Evolutionary conservation across 2,329 filamentous ascomycete species (phyloP).

Genomic region (Epichloe coenophiala): DNA sequence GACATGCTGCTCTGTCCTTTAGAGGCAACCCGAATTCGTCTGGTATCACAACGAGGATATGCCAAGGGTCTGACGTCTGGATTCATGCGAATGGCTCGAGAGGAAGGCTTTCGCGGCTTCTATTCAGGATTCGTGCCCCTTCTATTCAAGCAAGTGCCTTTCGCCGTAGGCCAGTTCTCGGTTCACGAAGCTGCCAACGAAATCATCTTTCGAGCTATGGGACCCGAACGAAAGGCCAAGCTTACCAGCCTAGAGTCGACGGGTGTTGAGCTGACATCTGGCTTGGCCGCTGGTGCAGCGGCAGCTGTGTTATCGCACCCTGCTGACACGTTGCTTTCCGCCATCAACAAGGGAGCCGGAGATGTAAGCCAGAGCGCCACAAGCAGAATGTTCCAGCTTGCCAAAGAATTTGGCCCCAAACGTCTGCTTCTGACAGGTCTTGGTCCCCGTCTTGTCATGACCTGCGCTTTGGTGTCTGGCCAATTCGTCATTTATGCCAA

Average conservation of each 20-base stretch:
- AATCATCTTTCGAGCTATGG: constrained; percentile 54
- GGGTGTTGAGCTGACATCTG: constrained; percentile 71
- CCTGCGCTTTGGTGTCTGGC: constrained; percentile 35
- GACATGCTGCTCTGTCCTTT: constrained; percentile 81
- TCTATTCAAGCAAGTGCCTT: constrained; percentile 80
- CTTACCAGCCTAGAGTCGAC: constrained; percentile 62
- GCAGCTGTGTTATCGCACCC: constrained; percentile 83
- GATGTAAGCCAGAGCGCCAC: constrained; percentile 33
- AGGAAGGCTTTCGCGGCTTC: constrained; percentile 68
- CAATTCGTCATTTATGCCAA: constrained; percentile 44
- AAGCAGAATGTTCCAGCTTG: constrained; percentile 38
- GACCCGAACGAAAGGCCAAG: constrained; percentile 50
- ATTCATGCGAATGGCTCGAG: constrained; percentile 61
- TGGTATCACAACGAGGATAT: constrained; percentile 71
- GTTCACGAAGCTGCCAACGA: constrained; percentile 84
- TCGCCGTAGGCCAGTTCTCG: constrained; percentile 90
- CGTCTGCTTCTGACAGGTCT: constrained; percentile 32
- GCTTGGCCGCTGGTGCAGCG: constrained; percentile 77
- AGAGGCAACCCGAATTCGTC: constrained; percentile 66
- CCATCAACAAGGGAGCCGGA: constrained; percentile 42
- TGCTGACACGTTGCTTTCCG: constrained; percentile 52
- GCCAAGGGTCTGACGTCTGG: constrained; percentile 58
- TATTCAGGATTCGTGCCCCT: constrained; percentile 85
- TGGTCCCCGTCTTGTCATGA: constrained; percentile 39
- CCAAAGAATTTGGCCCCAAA: constrained; percentile 35